A percentile compares a stretch with the other conserved stretches of the same genome.
phyloP scores from a whole-genome alignment of 108 stramenopile species.

The Hondaea fermentalgiana region DNA sequence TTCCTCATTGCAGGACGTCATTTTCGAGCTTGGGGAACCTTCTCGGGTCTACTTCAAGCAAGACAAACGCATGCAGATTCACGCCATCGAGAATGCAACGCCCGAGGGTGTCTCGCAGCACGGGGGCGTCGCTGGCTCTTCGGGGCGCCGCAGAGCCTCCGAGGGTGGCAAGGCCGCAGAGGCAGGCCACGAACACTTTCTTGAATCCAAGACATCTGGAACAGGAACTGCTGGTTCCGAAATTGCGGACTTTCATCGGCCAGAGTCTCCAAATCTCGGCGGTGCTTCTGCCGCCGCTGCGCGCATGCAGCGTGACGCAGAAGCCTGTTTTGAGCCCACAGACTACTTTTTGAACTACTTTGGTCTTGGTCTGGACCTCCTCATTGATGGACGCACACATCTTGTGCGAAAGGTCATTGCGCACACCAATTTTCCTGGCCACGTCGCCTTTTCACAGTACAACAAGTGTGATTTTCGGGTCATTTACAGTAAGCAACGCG shows the following conservation, averaged over 20 bases:
- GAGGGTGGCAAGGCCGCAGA: no score
- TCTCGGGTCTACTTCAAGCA: neutral
- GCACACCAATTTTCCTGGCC: constrained; percentile 1
- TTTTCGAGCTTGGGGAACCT: neutral
- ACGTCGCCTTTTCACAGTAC: neutral
- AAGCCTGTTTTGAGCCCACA: neutral
- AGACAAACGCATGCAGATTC: constrained; percentile 4
- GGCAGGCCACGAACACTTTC: neutral
- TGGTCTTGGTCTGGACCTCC: neutral
- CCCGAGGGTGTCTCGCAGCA: no score
- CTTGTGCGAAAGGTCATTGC: neutral
- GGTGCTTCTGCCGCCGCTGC: neutral
- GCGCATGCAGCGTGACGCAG: neutral
- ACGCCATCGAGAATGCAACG: neutral
- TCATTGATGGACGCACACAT: neutral
- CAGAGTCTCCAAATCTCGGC: neutral
- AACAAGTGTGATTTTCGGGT: neutral
- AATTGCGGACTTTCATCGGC: neutral
- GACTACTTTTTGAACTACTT: constrained; percentile 18
- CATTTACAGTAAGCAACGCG: neutral
- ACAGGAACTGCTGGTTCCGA: no score
- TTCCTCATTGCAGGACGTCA: neutral
- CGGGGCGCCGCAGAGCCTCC: no score
- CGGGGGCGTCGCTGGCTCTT: no score
- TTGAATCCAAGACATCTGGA: neutral